Evolutionary conservation across 306 rosid species (phyloP).

Genomic region (Sophora flavescens): DNA sequence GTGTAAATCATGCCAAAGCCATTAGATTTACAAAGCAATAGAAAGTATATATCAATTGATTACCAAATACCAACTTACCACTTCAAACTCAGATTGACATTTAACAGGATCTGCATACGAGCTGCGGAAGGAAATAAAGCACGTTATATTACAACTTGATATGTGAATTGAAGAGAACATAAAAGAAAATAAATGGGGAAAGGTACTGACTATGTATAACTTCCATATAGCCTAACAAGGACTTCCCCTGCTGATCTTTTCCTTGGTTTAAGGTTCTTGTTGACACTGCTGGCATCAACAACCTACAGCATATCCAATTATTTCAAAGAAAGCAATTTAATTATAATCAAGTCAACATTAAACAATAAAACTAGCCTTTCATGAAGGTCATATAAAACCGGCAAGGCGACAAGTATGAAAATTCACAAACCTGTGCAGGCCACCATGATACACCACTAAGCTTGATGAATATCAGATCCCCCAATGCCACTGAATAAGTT

Average conservation of each 20-base stretch:
- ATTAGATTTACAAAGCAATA: conserved; percentile 19
- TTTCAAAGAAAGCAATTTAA: conserved; percentile 10
- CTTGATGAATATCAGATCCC: conserved; percentile 59
- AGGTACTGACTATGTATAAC: conserved; percentile 60
- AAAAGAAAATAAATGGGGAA: conserved; percentile 28
- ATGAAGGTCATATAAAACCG: background rate
- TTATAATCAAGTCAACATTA: conserved; percentile 6
- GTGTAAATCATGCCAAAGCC: conserved; percentile 20
- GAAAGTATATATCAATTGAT: conserved; percentile 26
- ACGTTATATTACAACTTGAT: conserved; percentile 7
- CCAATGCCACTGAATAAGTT: conserved; percentile 47
- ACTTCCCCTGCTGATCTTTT: conserved; percentile 45
- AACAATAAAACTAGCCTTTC: background rate
- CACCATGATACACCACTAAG: conserved; percentile 65
- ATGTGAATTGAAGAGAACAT: background rate
- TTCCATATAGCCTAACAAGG: conserved; percentile 81
- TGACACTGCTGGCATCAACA: conserved; percentile 55
- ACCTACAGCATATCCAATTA: conserved; percentile 57
- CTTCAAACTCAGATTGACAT: conserved; percentile 62
- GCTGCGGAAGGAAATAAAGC: conserved; percentile 53
- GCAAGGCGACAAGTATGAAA: conserved; percentile 2
- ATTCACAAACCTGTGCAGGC: conserved; percentile 73
- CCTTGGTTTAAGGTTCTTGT: conserved; percentile 47
- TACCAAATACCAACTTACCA: conserved; percentile 51
- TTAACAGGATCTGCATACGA: conserved; percentile 65